These are phyloP conservation scores for Ananas comosus DNA, from an alignment of 176 grass and related monocot genomes.

Conservation along the genomic window DNA sequence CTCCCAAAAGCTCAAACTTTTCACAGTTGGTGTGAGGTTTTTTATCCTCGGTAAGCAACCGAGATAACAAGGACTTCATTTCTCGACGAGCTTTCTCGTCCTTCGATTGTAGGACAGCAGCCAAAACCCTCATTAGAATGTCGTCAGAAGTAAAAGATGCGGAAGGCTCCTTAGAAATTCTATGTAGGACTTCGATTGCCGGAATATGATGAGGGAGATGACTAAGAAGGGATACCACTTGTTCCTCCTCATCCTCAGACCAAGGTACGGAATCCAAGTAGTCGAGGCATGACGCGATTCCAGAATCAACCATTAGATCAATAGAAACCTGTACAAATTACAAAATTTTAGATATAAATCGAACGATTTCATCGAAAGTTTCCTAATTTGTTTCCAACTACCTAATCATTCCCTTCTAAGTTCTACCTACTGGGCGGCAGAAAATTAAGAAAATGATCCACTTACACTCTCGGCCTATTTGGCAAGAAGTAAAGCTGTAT, in stretches of 20 bases:
- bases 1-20: slow-evolving; percentile 17
- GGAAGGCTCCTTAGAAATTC: slow-evolving; percentile 46
- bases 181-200: slow-evolving; percentile 41
- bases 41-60: slow-evolving; percentile 68
- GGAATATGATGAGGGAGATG: slow-evolving; percentile 44
- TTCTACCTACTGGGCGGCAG: too few relatives aligned
- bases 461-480: too few relatives aligned
- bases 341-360: too few relatives aligned
- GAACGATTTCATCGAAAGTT: too few relatives aligned
- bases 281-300: slow-evolving; percentile 63
- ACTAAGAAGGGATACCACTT: slow-evolving; percentile 44
- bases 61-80: slow-evolving; percentile 76
- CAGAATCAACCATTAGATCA: too few relatives aligned
- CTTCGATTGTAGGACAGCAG: slow-evolving; percentile 66
- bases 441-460: too few relatives aligned
- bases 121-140: slow-evolving; percentile 52
- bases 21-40: slow-evolving; percentile 40
- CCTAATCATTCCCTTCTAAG: too few relatives aligned
- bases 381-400: too few relatives aligned
- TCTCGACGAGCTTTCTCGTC: slow-evolving; percentile 62
- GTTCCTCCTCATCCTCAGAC: slow-evolving; percentile 71
- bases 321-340: too few relatives aligned
- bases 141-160: slow-evolving; percentile 26
- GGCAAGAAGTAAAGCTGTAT: too few relatives aligned
- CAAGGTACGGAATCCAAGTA: slow-evolving; percentile 87